Percentiles rank a stretch among this genome's conserved stretches.
Conservation (phyloP, 208 protist species). For the Trypanosoma avium region DNA sequence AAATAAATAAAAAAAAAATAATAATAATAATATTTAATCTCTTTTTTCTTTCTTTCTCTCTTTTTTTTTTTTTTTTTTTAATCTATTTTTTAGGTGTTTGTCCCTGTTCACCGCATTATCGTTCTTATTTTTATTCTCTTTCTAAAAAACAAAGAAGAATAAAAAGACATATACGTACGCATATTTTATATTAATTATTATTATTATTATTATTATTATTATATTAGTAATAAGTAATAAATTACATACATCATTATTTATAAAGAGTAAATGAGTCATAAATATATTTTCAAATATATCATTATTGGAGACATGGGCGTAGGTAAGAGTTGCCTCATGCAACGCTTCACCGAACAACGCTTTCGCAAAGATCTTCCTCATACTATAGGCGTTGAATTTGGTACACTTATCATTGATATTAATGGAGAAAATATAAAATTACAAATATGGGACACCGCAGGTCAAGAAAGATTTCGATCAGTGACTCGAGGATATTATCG, state of each 20-base stretch:
- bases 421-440: conserved; percentile 96
- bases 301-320: conserved; percentile 98
- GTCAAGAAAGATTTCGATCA: conserved; percentile 89
- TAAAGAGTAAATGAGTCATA: conserved; percentile 68
- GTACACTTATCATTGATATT: conserved; percentile 95
- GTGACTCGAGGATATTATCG: conserved; percentile 96
- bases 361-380: conserved; percentile 95
- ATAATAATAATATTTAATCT: conserved; percentile 2
- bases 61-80: conserved; percentile 14
- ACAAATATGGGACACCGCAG: conserved; percentile 98
- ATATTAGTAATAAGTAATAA: neutral
- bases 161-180: neutral
- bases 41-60: neutral
- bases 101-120: too few relatives aligned
- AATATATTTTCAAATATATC: conserved; percentile 98
- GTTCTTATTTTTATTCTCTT: too few relatives aligned
- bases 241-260: too few relatives aligned
- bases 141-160: conserved; percentile 12
- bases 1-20: neutral
- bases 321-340: conserved; percentile 97
- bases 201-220: neutral
- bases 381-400: conserved; percentile 99
- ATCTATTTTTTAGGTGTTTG: neutral
- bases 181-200: neutral
- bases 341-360: conserved; percentile 98